Percentiles rank a stretch among this genome's conserved stretches.
phyloP scores from a whole-genome alignment of 192 early-diverging fungal species.

The Endogone sp. region DNA sequence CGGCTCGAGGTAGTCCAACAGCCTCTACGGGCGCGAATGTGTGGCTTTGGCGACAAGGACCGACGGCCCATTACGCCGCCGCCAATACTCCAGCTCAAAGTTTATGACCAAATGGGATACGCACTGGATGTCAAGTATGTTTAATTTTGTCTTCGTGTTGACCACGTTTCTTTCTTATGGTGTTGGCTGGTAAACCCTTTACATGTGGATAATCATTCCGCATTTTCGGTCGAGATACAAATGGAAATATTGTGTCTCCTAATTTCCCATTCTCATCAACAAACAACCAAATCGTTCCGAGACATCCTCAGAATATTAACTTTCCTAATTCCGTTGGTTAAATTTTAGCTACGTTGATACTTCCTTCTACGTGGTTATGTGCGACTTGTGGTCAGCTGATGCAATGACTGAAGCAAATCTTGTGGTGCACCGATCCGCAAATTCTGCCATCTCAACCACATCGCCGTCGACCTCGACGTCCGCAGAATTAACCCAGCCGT shows the following conservation, averaged over 20 bases:
- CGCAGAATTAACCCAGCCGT: constrained; percentile 1
- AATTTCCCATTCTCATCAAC: too few species aligned
- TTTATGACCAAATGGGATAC: constrained; percentile 44
- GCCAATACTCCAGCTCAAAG: constrained; percentile 58
- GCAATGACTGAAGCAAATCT: constrained; percentile 32
- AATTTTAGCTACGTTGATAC: constrained; percentile 35
- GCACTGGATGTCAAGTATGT: not conserved
- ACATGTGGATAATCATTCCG: too few species aligned
- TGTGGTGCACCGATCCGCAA: constrained; percentile 32
- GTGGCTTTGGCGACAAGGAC: constrained; percentile 78
- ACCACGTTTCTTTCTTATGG: too few species aligned
- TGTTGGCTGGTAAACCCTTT: too few species aligned
- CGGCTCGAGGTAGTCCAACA: constrained; percentile 65
- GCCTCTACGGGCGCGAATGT: constrained; percentile 70
- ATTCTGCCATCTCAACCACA: not conserved
- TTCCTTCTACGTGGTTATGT: constrained; percentile 44
- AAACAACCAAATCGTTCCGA: too few species aligned
- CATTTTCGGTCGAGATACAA: too few species aligned
- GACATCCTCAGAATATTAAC: too few species aligned
- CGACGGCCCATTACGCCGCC: constrained; percentile 66
- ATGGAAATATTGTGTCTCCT: too few species aligned
- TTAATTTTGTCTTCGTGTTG: too few species aligned
- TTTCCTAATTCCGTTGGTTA: too few species aligned
- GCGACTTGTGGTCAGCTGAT: constrained; percentile 46
- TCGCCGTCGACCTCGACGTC: not conserved